Evolutionary conservation across 345 rosid genomes (phyloP), one percentile per base, ranked within the genome.

Genomic region (Turnera subulata): DNA sequence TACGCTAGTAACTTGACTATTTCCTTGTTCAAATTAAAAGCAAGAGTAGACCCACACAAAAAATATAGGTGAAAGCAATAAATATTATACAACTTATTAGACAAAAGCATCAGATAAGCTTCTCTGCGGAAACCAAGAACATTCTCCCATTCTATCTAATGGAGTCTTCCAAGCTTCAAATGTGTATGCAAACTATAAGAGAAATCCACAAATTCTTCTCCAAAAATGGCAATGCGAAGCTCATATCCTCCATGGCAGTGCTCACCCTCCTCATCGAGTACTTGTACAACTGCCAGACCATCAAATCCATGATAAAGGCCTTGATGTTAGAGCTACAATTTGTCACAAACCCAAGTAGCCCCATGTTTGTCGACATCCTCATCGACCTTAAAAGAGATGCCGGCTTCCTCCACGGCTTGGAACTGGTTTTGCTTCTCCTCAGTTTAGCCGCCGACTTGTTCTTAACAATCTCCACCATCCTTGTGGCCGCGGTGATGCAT

Each of bases 161-260:
- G 60, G 48, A 22, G 10, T 24, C 49, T 21, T 20, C 40, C n/a
- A 7, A 14, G 15, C 32, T 62, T 16, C 50, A 11, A 54, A 72
- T 58, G 35, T 59, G 70, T 37, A 24, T 55, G 35, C 65, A 64
- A 57, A 76, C 73, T 50, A 59, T 80, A 50, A 65, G 64, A 40
- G 78, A 74, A 55, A 59, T 79, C 65, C 21, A 61, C 64, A 73
- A 70, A 64, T 65, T 80, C 54, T 68, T 68, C 58, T 18, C 49
- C 66, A 76, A 71, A 62, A 78, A 80, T 55, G n/a, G n/a, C n/a
- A n/a, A n/a, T n/a, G 67, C 56, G 42, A 71, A 49, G 61, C 67
- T 78, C 11, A 76, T 85, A 72, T 24, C 75, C 53, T 62, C 52
- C 23, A 55, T 85, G 33, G 55, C 71, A 56, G 6, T 66, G 8